Evolutionary conservation across 2,329 filamentous ascomycete genomes (phyloP).

Genomic region (Trichoderma sp.): DNA sequence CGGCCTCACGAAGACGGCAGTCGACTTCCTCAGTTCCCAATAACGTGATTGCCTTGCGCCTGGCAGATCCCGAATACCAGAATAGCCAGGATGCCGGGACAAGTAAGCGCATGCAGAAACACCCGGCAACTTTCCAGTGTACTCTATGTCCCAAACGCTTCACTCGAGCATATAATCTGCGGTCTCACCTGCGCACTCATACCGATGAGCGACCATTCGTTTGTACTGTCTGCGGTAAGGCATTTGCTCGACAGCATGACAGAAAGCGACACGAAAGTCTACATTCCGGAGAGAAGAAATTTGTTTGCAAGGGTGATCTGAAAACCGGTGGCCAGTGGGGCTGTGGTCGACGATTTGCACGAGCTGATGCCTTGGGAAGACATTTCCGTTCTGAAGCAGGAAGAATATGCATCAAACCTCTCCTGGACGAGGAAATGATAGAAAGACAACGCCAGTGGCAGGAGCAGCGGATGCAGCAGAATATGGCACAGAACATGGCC

Average conservation of each 20-base stretch:
- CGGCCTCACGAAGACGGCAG: constrained; percentile 47
- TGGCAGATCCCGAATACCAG: constrained; percentile 84
- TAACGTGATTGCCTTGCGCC: constrained; percentile 75
- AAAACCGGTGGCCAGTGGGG: constrained; percentile 85
- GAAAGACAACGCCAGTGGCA: constrained; percentile 74
- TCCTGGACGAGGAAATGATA: constrained; percentile 88
- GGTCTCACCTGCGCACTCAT: constrained; percentile 91
- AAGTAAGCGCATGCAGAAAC: constrained; percentile 87
- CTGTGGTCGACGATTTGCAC: constrained; percentile 87
- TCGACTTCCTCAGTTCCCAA: constrained; percentile 63
- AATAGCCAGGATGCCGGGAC: constrained; percentile 59
- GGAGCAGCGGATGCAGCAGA: constrained; percentile 67
- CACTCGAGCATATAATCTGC: constrained; percentile 92
- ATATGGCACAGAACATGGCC: constrained; percentile 59
- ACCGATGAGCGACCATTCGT: constrained; percentile 97
- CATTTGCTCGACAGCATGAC: constrained; percentile 95
- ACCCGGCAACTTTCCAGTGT: constrained; percentile 96
- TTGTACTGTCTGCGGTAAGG: constrained; percentile 94
- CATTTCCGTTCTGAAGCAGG: constrained; percentile 97
- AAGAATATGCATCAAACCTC: constrained; percentile 92
- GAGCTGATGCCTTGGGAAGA: constrained; percentile 88
- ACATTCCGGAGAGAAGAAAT: constrained; percentile 97
- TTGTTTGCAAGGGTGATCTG: constrained; percentile 90
- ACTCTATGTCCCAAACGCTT: constrained; percentile 91
- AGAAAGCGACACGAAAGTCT: constrained; percentile 95